Conservation (phyloP, 495 filamentous ascomycete genomes). For the Penicillium nucicola region DNA sequence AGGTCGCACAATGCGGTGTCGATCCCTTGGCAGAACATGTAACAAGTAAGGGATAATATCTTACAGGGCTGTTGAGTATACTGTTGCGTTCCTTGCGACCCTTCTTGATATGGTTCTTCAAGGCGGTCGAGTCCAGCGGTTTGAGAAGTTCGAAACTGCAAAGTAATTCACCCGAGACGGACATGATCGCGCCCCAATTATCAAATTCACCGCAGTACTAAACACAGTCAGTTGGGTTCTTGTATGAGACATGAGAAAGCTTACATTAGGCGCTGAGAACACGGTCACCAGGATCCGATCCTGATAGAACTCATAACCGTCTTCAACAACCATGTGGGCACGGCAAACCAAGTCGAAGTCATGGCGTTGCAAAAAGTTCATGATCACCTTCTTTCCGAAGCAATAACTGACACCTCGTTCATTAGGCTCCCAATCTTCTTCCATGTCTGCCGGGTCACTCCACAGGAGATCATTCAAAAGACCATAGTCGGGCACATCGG, state of each 20-base stretch:
- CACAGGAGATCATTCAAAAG: constrained; percentile 94
- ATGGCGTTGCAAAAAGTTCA: constrained; percentile 89
- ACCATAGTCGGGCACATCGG: constrained; percentile 97
- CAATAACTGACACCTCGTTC: constrained; percentile 98
- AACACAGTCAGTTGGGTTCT: constrained; percentile 18
- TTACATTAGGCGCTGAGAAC: constrained; percentile 95
- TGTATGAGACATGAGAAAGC: constrained; percentile 20
- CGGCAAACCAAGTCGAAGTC: constrained; percentile 97
- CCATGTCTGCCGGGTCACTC: constrained; percentile 98
- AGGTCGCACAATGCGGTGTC: constrained; percentile 20
- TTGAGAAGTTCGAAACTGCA: constrained; percentile 98
- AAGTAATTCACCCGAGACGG: constrained; percentile 85
- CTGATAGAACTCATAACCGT: constrained; percentile 98
- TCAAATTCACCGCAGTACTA: constrained; percentile 99
- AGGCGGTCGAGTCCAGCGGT: constrained; percentile 89
- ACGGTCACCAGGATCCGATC: constrained; percentile 95
- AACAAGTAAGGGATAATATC: constrained; percentile 30
- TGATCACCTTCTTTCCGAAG: constrained; percentile 97
- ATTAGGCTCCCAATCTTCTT: constrained; percentile 95
- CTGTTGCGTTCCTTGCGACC: constrained; percentile 85
- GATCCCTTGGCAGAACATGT: constrained; percentile 26
- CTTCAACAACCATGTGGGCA: constrained; percentile 99
- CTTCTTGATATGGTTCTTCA: constrained; percentile 99
- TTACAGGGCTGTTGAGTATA: constrained; percentile 91
- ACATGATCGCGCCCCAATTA: constrained; percentile 99